Evolutionary conservation across 169 alveolate genomes (phyloP), one percentile per base, ranked within the genome.

Genomic region (Cryptosporidium meleagridis): DNA sequence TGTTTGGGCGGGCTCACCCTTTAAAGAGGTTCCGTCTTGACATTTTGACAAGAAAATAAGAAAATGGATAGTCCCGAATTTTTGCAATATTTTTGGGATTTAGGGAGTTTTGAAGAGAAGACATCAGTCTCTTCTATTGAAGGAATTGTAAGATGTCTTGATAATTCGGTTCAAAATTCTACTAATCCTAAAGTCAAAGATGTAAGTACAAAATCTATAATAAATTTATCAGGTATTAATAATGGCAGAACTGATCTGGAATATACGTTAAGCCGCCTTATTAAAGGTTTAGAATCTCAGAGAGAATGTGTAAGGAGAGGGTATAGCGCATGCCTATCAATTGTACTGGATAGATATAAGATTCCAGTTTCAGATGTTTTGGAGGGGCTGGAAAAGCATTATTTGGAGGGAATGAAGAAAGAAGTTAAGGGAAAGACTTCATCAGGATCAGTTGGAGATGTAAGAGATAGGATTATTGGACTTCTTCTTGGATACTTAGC

Each of bases 241-340:
- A 59, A 61, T 33, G 89, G 89, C 9, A 58, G 89, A 14, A 52
- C 31, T 9, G 89, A 80, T 39, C 31, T 80, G 8, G 89, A 80
- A 26, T 80, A 80, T 62, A 80, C 89, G 6, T 23, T 80, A 18
- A 65, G 75, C 39, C 89, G 89, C 8, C 55, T 80, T 18, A 65
- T 80, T 14, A 80, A 65, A 33, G 89, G 89, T 4, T 62, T 80
- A 12, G 89, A 80, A 69, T 80, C 89, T 26, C 89, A 59, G 48
- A 80, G 89, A 12, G 89, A 80, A 37, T 80, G 89, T 65, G 89
- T 80, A 65, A 80, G 89, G 35, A 75, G 89, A 44, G 89, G 89
- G 1, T 80, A 80, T 31, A 59, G 89, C 16, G 31, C 80, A 7
- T 80, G 89, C 45, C 31, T 80, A 7, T 80, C 89, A 7, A 65